These are phyloP conservation scores for Litsea cubeba DNA, from an alignment of 164 flowering plant species.

Conservation along the genomic window DNA sequence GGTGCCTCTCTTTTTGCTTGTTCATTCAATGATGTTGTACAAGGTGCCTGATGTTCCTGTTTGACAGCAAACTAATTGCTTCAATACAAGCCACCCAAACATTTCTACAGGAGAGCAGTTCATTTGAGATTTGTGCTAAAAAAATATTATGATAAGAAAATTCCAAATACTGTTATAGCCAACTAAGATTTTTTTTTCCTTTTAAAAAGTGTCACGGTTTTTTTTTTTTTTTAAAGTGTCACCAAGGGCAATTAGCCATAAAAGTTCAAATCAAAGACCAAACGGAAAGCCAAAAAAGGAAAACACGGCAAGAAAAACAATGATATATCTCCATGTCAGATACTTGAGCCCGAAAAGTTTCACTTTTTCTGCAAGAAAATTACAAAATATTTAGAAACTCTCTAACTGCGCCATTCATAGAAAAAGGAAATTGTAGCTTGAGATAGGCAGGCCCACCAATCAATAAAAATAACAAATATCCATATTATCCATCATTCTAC, in stretches of 20 bases:
- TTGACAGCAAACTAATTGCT: not conserved
- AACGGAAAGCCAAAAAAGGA: not conserved
- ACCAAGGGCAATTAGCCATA: not conserved
- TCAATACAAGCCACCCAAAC: not conserved
- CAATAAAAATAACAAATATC: not conserved
- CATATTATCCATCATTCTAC: not conserved
- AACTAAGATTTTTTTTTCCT: no score
- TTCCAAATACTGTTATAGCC: not conserved
- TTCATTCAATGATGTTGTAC: constrained; percentile 2
- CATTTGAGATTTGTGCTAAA: not conserved
- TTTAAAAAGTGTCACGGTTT: no score
- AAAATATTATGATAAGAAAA: not conserved
- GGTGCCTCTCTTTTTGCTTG: constrained; percentile 5
- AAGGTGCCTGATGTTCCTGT: constrained; percentile 12
- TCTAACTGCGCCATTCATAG: not conserved
- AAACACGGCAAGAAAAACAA: not conserved
- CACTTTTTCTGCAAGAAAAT: not conserved
- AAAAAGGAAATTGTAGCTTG: not conserved
- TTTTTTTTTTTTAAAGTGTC: not conserved
- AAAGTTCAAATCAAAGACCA: not conserved
- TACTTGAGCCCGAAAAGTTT: not conserved
- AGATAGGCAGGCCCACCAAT: not conserved
- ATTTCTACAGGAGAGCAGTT: not conserved
- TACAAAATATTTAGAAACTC: not conserved
- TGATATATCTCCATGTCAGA: not conserved